Percentiles rank a stretch among this genome's conserved stretches.
Evolutionary conservation across 345 rosid genomes (phyloP).

Genomic region (Salix suchowensis): DNA sequence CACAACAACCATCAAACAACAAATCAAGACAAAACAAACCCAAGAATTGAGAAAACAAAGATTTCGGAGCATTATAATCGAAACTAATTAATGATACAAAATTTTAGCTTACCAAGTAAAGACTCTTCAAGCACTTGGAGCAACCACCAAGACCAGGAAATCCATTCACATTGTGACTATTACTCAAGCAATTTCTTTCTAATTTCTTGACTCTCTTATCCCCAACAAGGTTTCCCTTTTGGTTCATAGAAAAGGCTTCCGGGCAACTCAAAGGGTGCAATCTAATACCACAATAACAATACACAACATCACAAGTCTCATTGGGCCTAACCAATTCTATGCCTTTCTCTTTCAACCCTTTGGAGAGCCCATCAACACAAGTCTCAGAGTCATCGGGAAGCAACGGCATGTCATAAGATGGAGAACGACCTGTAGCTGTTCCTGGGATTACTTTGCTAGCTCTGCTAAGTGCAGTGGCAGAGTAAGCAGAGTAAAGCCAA

Average conservation of each 20-base stretch:
- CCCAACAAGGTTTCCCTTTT: constrained; percentile 59
- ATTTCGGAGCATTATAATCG: not conserved
- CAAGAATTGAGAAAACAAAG: not conserved
- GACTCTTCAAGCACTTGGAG: constrained; percentile 74
- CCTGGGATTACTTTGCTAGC: constrained; percentile 13
- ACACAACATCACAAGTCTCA: constrained; percentile 81
- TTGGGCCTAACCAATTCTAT: constrained; percentile 55
- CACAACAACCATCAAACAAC: not conserved
- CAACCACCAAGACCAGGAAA: constrained; percentile 69
- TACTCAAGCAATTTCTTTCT: constrained; percentile 65
- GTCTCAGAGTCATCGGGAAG: constrained; percentile 96
- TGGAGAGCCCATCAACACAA: constrained; percentile 64
- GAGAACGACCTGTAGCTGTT: constrained; percentile 12
- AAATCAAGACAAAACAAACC: not conserved
- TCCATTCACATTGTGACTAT: constrained; percentile 40
- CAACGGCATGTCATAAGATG: constrained; percentile 64
- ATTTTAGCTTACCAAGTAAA: constrained; percentile 39
- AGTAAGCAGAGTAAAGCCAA: constrained; percentile 85
- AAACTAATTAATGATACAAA: not conserved
- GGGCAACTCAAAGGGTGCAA: constrained; percentile 72
- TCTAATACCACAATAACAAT: constrained; percentile 84
- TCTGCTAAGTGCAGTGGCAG: constrained; percentile 56
- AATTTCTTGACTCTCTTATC: constrained; percentile 53
- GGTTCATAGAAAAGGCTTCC: constrained; percentile 48
- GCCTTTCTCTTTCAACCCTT: constrained; percentile 60